Evolutionary conservation across 495 filamentous ascomycete species (phyloP).

Genomic region (Hypoxylon trugodes): DNA sequence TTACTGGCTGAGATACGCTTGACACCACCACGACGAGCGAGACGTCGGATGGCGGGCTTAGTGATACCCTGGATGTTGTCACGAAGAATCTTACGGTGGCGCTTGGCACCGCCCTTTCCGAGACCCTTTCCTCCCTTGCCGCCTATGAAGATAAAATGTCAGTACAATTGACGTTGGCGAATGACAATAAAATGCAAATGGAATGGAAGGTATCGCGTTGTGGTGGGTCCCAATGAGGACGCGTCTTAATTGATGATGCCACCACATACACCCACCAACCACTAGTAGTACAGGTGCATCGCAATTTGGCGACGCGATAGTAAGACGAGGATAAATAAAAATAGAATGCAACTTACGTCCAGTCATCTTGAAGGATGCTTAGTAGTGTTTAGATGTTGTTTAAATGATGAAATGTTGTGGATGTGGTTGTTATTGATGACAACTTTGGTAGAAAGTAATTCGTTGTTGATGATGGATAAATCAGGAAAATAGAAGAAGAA

Average conservation of each 20-base stretch:
- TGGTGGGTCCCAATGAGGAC: constrained; percentile 20
- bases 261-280: constrained; percentile 40
- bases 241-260: constrained; percentile 21
- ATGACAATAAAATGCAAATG: background rate
- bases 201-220: constrained; percentile 43
- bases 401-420: constrained; percentile 45
- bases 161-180: background rate
- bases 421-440: constrained; percentile 45
- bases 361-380: constrained; percentile 77
- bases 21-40: constrained; percentile 99
- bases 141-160: constrained; percentile 65
- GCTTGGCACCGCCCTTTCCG: constrained; percentile 86
- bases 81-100: constrained; percentile 98
- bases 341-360: constrained; percentile 79
- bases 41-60: constrained; percentile 99
- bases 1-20: constrained; percentile 99
- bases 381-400: constrained; percentile 41
- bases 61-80: constrained; percentile 99
- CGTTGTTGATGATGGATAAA: constrained; percentile 45
- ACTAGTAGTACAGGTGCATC: constrained; percentile 21
- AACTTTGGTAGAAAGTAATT: constrained; percentile 40
- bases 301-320: constrained; percentile 31
- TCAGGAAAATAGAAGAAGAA: constrained; percentile 40
- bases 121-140: constrained; percentile 98
- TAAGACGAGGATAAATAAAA: constrained; percentile 25